Conservation (phyloP, 257 asterid species). For the Gardenia jasminoides region DNA sequence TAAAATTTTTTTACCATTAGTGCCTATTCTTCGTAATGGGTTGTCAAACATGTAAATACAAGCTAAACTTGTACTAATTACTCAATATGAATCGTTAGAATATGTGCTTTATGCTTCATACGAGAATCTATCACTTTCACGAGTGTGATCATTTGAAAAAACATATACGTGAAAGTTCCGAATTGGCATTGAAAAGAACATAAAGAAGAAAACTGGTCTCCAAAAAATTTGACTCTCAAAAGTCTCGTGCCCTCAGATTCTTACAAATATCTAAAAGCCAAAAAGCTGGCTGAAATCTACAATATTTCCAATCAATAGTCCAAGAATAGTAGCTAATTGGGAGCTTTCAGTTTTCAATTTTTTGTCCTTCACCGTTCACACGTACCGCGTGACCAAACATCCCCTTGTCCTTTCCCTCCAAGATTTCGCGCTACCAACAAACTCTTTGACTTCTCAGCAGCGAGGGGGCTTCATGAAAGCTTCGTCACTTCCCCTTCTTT, state of each 20-base stretch:
- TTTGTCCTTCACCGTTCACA: conserved; percentile 1
- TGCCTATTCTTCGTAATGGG: too few relatives aligned
- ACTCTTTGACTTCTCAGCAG: conserved; percentile 30
- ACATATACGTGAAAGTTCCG: background rate
- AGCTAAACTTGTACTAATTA: background rate
- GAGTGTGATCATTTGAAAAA: background rate
- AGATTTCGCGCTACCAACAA: conserved; percentile 22
- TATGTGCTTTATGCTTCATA: too few relatives aligned
- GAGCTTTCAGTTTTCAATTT: background rate
- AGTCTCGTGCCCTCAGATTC: background rate
- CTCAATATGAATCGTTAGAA: background rate
- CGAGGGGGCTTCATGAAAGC: background rate
- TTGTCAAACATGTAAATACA: too few relatives aligned
- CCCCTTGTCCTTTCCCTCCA: conserved; percentile 23
- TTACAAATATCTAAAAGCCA: background rate
- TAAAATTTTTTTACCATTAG: too few relatives aligned
- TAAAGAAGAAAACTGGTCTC: background rate
- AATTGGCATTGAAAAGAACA: background rate
- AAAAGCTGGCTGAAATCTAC: background rate
- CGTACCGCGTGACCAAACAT: conserved; percentile 31
- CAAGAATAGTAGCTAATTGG: background rate
- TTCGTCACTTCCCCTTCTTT: background rate
- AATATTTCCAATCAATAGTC: background rate
- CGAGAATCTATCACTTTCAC: too few relatives aligned
- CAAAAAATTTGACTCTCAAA: background rate